A percentile compares a stretch with the other conserved stretches of the same genome.
These are phyloP conservation scores for Psidium friedrichsthalianum DNA, from an alignment of 345 rosid species.

Conservation along the genomic window DNA sequence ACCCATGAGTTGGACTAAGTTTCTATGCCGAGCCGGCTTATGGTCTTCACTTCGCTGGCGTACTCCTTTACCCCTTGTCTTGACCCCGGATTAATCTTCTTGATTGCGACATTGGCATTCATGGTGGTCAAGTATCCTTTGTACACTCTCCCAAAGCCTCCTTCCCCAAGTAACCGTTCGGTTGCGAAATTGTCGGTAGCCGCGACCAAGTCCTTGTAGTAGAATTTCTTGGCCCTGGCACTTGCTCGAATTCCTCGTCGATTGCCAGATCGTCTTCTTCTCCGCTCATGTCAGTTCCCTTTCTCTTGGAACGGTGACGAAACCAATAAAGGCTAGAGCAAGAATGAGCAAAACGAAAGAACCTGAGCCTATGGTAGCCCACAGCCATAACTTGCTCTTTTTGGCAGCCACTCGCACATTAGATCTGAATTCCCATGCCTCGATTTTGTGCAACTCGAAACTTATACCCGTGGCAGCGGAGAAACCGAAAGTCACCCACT, in stretches of 20 bases:
- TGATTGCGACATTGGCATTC: background rate
- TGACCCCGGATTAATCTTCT: background rate
- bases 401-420: background rate
- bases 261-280: background rate
- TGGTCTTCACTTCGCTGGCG: background rate
- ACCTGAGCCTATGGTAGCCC: background rate
- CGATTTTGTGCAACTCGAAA: background rate
- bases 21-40: background rate
- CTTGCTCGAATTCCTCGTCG: background rate
- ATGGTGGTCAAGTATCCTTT: background rate
- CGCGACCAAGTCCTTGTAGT: background rate
- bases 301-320: background rate
- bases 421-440: constrained; percentile 8
- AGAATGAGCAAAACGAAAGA: background rate
- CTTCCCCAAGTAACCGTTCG: background rate
- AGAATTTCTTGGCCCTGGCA: background rate
- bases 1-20: background rate
- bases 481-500: constrained; percentile 12
- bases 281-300: background rate
- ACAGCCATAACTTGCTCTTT: background rate
- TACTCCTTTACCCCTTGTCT: background rate
- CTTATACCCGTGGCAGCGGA: background rate
- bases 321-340: background rate
- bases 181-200: accelerated
- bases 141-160: background rate